Conservation (phyloP, 2,329 filamentous ascomycete species). For the Apiospora sp. region DNA sequence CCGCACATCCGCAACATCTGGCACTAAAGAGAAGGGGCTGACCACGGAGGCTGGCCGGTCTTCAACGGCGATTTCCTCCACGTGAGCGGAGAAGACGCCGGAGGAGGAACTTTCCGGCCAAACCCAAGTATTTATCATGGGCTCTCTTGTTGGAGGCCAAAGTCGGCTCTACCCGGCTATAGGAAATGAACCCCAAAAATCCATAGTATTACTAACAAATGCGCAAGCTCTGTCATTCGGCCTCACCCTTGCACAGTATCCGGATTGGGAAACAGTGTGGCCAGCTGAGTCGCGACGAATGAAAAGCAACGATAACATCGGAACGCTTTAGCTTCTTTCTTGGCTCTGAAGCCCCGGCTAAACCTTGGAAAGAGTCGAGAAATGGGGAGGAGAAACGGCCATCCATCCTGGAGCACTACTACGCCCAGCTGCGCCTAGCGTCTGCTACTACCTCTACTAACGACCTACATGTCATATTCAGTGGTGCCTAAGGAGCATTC, state of each 20-base stretch:
- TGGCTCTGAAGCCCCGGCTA: not conserved
- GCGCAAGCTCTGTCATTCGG: not conserved
- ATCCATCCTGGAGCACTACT: not conserved
- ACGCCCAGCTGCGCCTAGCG: not conserved
- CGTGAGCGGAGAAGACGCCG: conserved; percentile 7
- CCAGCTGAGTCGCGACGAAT: not conserved
- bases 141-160: not conserved
- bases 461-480: conserved; percentile 3
- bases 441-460: not conserved
- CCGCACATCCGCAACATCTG: not conserved
- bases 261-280: not conserved
- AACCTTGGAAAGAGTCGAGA: conserved; percentile 2
- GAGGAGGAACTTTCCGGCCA: not conserved
- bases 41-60: conserved; percentile 13
- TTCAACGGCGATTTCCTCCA: conserved; percentile 4
- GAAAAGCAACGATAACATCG: not conserved
- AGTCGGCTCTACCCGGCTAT: not conserved
- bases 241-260: not conserved
- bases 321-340: not conserved
- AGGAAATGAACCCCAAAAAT: not conserved
- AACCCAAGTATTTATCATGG: not conserved
- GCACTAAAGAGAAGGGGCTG: not conserved
- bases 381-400: not conserved
- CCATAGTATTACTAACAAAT: conserved; percentile 5
- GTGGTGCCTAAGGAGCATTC: not conserved